phyloP scores from a whole-genome alignment of 345 rosid species.

The Orychophragmus violaceus region DNA sequence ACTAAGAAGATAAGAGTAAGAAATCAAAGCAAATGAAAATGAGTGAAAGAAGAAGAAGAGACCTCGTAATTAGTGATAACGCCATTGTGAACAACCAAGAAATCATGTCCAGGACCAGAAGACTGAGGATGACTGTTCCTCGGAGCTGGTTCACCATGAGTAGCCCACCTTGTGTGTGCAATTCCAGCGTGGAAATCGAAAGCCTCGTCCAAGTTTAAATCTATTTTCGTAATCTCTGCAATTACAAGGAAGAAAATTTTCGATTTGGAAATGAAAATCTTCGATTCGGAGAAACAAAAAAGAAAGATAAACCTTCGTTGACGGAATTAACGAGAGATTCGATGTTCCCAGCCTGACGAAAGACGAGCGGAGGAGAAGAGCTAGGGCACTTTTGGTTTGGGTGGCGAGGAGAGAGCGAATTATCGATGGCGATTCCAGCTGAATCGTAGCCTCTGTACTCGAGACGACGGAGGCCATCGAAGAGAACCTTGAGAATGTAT shows the following conservation, averaged over 20 bases:
- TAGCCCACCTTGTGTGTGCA: slow-evolving; percentile 98
- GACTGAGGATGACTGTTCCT: slow-evolving; percentile 91
- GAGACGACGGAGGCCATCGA: slow-evolving; percentile 93
- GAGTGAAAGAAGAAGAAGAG: slow-evolving; percentile 9
- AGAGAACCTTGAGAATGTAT: slow-evolving; percentile 76
- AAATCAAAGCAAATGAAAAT: not conserved
- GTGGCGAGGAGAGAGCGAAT: slow-evolving; percentile 20
- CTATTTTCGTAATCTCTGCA: slow-evolving; percentile 58
- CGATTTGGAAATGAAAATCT: not conserved
- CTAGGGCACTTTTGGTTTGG: slow-evolving; percentile 5
- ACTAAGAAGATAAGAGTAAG: not conserved
- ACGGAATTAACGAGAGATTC: slow-evolving; percentile 95
- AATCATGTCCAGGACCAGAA: slow-evolving; percentile 77
- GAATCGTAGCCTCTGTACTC: slow-evolving; percentile 98
- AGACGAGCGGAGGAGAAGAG: slow-evolving; percentile 52
- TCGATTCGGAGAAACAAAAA: slow-evolving; percentile 4
- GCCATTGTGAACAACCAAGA: slow-evolving; percentile 93
- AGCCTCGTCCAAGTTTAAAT: slow-evolving; percentile 64
- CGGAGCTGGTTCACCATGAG: slow-evolving; percentile 95
- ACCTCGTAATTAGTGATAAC: slow-evolving; percentile 88
- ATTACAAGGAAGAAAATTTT: not conserved
- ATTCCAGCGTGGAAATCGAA: slow-evolving; percentile 81
- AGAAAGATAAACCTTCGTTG: slow-evolving; percentile 49
- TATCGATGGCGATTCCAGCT: slow-evolving; percentile 82
- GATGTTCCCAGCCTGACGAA: slow-evolving; percentile 89